phyloP scores from a whole-genome alignment of 441 rosid species.

The Breynia disticha region DNA sequence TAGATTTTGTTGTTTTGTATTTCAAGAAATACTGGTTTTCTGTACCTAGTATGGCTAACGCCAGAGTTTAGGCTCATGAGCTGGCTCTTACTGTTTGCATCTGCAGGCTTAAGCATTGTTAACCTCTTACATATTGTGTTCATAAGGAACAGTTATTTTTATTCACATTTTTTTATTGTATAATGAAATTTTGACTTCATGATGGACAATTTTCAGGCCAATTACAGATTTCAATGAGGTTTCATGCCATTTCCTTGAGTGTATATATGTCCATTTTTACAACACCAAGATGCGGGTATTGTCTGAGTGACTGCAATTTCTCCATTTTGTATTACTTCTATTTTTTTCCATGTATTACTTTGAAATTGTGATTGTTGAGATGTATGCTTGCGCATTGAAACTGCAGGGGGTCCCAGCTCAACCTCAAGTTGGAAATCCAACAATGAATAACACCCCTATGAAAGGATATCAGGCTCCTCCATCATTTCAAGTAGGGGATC shows the following conservation, averaged over 20 bases:
- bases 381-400: constrained; percentile 11
- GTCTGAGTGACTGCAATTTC: constrained; percentile 7
- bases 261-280: constrained; percentile 70
- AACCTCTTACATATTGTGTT: no score
- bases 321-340: background rate
- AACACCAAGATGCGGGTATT: constrained; percentile 72
- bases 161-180: background rate
- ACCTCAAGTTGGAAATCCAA: constrained; percentile 48
- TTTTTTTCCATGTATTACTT: background rate
- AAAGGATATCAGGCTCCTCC: constrained; percentile 39
- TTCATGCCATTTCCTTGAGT: constrained; percentile 72
- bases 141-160: background rate
- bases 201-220: constrained; percentile 42
- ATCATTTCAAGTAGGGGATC: constrained; percentile 45
- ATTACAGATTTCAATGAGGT: constrained; percentile 80
- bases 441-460: constrained; percentile 28
- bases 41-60: no score
- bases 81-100: no score
- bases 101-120: no score
- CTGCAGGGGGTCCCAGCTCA: constrained; percentile 39
- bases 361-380: constrained; percentile 2
- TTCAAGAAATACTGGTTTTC: no score
- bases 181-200: constrained; percentile 11
- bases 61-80: no score
- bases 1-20: no score